These are phyloP conservation scores for Plasmopara muralis DNA, from an alignment of 352 stramenopile genomes.

Conservation along the genomic window DNA sequence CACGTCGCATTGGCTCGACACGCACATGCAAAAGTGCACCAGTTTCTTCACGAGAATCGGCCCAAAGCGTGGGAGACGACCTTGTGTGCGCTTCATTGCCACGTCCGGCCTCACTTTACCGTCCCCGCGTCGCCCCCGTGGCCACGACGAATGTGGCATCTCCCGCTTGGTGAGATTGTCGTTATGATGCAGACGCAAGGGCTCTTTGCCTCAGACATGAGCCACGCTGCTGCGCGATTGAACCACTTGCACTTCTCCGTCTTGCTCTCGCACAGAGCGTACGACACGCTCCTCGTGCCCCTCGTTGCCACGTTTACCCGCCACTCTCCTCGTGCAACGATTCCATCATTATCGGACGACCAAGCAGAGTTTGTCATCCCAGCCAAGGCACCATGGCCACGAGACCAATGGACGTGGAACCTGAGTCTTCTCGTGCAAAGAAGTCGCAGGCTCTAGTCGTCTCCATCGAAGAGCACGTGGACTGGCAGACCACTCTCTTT, in stretches of 20 bases:
- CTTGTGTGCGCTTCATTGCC: constrained; percentile 19
- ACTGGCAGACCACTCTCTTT: constrained; percentile 21
- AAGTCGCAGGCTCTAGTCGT: constrained; percentile 13
- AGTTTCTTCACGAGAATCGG: constrained; percentile 9
- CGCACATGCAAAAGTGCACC: constrained; percentile 6
- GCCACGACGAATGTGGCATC: constrained; percentile 16
- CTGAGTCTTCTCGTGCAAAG: constrained; percentile 21
- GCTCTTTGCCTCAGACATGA: constrained; percentile 16
- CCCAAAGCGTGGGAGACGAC: constrained; percentile 20
- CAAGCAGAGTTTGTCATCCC: constrained; percentile 8
- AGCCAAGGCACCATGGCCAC: constrained; percentile 17
- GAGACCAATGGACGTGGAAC: constrained; percentile 19
- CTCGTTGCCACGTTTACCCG: constrained; percentile 19
- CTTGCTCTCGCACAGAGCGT: constrained; percentile 13
- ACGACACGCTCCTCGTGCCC: constrained; percentile 20
- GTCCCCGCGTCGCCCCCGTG: constrained; percentile 11
- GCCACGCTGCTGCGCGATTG: constrained; percentile 13
- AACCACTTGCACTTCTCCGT: constrained; percentile 17
- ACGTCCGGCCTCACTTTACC: constrained; percentile 15
- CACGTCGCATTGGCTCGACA: constrained; percentile 15
- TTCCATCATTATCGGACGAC: background rate
- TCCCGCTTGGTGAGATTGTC: constrained; percentile 21
- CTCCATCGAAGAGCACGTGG: constrained; percentile 2
- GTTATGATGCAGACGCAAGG: constrained; percentile 19
- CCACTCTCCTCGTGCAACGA: constrained; percentile 15